A percentile compares a stretch with the other conserved stretches of the same genome.
Evolutionary conservation across 78 protist species (phyloP).

Genomic region (Polysphondylium violaceum): DNA sequence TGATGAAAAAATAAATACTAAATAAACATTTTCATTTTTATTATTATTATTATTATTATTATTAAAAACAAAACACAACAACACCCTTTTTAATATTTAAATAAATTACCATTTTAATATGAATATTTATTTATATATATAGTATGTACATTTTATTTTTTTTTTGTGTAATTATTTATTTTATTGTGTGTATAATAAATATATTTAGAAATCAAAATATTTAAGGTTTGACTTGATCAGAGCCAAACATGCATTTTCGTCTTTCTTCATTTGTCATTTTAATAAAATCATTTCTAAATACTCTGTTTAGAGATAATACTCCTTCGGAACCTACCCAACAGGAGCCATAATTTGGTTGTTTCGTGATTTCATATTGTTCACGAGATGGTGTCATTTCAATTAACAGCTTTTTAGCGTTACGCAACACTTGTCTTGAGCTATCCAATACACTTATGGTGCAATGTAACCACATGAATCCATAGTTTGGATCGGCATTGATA

Average conservation of each 20-base stretch:
- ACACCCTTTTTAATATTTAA: no score
- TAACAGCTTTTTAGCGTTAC: constrained; percentile 78
- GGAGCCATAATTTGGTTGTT: constrained; percentile 33
- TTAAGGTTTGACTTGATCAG: constrained; percentile 73
- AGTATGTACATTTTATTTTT: no score
- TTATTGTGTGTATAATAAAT: background rate
- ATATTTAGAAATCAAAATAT: no score
- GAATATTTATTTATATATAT: no score
- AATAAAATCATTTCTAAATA: constrained; percentile 55
- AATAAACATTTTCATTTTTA: no score
- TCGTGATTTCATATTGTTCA: constrained; percentile 40
- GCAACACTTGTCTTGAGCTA: constrained; percentile 79
- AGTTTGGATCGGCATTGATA: constrained; percentile 95
- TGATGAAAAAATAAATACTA: constrained; percentile 34
- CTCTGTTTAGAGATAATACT: constrained; percentile 54
- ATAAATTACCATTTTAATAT: no score
- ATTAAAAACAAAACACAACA: no score
- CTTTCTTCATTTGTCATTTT: constrained; percentile 67
- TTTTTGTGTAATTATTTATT: no score
- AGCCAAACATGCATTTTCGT: constrained; percentile 75
- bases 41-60: no score
- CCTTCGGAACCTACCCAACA: constrained; percentile 82
- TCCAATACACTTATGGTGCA: constrained; percentile 85
- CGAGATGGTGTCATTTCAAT: constrained; percentile 46
- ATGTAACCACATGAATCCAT: constrained; percentile 94